phyloP scores from a whole-genome alignment of 2,329 filamentous ascomycete species.

The Gnomoniopsis sp. region DNA sequence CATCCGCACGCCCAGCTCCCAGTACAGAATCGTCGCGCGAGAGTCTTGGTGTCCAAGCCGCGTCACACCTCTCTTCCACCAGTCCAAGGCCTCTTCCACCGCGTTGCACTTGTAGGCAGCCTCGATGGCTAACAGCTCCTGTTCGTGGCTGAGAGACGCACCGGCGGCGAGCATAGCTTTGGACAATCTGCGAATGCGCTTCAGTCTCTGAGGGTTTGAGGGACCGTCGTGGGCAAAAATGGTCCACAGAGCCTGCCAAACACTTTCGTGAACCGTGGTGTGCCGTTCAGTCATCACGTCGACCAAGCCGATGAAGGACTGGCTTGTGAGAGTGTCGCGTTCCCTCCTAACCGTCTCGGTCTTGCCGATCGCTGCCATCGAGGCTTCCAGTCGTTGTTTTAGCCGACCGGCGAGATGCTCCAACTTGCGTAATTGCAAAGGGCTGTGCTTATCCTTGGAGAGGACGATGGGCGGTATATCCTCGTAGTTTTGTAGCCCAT shows the following conservation, averaged over 20 bases:
- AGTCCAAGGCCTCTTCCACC: constrained; percentile 55
- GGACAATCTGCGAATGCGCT: constrained; percentile 58
- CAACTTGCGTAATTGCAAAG: constrained; percentile 21
- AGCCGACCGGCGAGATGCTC: constrained; percentile 18
- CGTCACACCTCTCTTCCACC: constrained; percentile 58
- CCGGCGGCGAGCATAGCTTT: constrained; percentile 64
- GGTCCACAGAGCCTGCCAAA: constrained; percentile 66
- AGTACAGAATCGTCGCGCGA: constrained; percentile 38
- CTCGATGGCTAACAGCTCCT: constrained; percentile 66
- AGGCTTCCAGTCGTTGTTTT: constrained; percentile 27
- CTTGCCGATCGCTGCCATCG: constrained; percentile 32
- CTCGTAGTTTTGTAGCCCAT: background rate
- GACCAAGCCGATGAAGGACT: constrained; percentile 45
- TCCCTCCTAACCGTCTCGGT: constrained; percentile 26
- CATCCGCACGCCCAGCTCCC: constrained; percentile 65
- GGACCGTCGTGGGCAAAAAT: constrained; percentile 51
- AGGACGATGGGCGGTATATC: constrained; percentile 9
- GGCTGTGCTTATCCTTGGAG: constrained; percentile 22
- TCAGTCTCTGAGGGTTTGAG: constrained; percentile 52
- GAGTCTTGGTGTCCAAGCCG: constrained; percentile 36
- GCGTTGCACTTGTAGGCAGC: constrained; percentile 63
- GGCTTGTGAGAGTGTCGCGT: constrained; percentile 38
- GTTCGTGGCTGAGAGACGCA: constrained; percentile 49
- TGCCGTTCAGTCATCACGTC: constrained; percentile 42
- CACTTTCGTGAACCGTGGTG: constrained; percentile 53